Conservation (phyloP, 257 asterid genomes). For the Salvia hispanica region DNA sequence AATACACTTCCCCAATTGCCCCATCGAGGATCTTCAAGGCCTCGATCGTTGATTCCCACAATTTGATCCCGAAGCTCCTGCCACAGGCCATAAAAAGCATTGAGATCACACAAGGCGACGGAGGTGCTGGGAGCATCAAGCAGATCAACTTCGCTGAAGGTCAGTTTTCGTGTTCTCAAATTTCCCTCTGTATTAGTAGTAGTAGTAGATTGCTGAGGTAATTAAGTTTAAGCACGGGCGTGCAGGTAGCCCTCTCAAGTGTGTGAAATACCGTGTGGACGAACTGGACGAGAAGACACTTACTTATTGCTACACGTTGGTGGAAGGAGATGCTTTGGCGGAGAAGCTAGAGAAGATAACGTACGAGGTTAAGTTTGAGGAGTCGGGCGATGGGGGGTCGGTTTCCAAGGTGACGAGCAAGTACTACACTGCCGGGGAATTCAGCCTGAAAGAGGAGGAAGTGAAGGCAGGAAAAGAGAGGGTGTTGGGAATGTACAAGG, state of each 20-base stretch:
- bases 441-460: conserved; percentile 40
- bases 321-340: conserved; percentile 40
- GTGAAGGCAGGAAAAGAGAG: conserved; percentile 43
- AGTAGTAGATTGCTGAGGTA: not conserved
- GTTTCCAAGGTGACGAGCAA: conserved; percentile 46
- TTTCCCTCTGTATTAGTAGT: not conserved
- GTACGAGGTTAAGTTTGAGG: conserved; percentile 42
- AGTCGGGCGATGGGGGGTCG: conserved; percentile 38
- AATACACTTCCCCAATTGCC: conserved; percentile 40
- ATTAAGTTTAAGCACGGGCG: not conserved
- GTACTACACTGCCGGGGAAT: conserved; percentile 40
- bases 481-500: conserved; percentile 42
- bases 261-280: conserved; percentile 38
- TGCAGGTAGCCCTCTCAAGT: conserved; percentile 39
- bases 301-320: conserved; percentile 38
- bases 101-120: conserved; percentile 42
- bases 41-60: conserved; percentile 45
- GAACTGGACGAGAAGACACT: conserved; percentile 36
- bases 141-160: conserved; percentile 51
- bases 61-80: conserved; percentile 48
- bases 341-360: conserved; percentile 44
- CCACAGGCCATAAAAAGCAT: conserved; percentile 48
- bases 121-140: conserved; percentile 52
- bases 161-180: not conserved
- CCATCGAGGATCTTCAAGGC: conserved; percentile 54